Evolutionary conservation across 805 yeast genomes (phyloP), one percentile per base, ranked within the genome.

Genomic region (Teunomyces stri): DNA sequence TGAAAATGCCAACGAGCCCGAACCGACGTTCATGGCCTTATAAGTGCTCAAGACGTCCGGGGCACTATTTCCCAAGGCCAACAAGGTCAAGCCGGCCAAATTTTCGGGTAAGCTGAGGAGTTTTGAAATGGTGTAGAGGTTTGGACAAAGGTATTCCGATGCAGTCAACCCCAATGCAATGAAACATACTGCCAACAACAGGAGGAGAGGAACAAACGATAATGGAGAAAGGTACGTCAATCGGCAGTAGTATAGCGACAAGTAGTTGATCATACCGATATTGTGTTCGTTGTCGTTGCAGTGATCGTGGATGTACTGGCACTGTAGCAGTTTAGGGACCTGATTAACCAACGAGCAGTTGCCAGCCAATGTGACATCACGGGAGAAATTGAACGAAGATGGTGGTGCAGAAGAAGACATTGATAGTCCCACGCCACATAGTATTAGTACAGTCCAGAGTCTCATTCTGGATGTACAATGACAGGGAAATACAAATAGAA

Each of bases 31-130:
- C 81, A 94, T 79, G 3, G 97, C 96, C 42, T 85, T 83, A 61
- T 82, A 88, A 0, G 96, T 89, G 41, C 92, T 80, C 31, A 90
- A 78, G 3, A 92, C 81, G 63, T 92, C 99, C 0, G 97, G 96
- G 0, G 95, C 77, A 3, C 96, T 96, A 65, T 92, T 92, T 0
- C 97, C 98, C 50, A 92, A 75, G 0, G 98, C 96, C 44, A 94
- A 69, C 18, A 92, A 68, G 0, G 97, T 91, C 53, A 92, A 76
- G 0, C 98, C 98, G 10, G 94, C 83, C 15, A 91, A 67, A 48
- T 87, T 81, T 50, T 89, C 94, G 13, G 91, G 80, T 43, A 92
- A 65, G 6, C 80, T 76, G 7, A 89, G 65, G 12, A 76, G 61
- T 11, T 72, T 70, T 0, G 97, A 83, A 12, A 91, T 74, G 15